Evolutionary conservation across 78 protist genomes (phyloP), one percentile per base, ranked within the genome.

Genomic region (Planoprotostelium fungivorum): DNA sequence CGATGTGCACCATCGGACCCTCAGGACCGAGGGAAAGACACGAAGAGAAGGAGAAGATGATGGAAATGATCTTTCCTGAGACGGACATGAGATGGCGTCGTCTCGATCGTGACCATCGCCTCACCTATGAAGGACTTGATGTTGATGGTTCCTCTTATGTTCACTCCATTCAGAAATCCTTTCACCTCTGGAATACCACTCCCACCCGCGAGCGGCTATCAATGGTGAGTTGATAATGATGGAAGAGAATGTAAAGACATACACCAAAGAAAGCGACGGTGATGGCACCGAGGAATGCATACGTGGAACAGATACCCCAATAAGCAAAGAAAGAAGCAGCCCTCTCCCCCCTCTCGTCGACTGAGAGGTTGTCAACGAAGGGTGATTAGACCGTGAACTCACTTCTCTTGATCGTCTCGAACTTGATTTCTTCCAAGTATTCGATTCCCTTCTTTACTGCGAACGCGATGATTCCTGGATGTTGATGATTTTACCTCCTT

Each of bases 1-100:
- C 98, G 37, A 89, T 38, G 93, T 97, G 98, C 38, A 97, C 91
- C 96, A 97, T 94, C 36, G 98, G 98, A 1, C 98, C 98, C 85
- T 97, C 98, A 35, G 91, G 92, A 28, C 98, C 98, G 1, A 91
- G 28, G 0, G 85, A 84, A 25, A 96, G 87, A 1, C 93, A 91
- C 0, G 89, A 29, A 0, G 94, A 84, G 39, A 97, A 97, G 34
- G 97, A 35, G 38, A 94, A 90, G 34, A 95, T 84, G 1, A 96
- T 88, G 63, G 97, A 94, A 0, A 86, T 0, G 0, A 88, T 36
- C 86, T 97, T 97, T 1, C 91, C 96, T 25, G 96, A 10, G 23
- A 95, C 35, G n/a, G 73, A 51, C 16, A 94, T 25, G 96, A 10
- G 23, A 95, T 34, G n/a, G 73, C 5, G 5, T 51, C 16, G 16